Base-by-base conservation (phyloP, 805 yeast species). In the Kluyveromyces siamensis region DNA sequence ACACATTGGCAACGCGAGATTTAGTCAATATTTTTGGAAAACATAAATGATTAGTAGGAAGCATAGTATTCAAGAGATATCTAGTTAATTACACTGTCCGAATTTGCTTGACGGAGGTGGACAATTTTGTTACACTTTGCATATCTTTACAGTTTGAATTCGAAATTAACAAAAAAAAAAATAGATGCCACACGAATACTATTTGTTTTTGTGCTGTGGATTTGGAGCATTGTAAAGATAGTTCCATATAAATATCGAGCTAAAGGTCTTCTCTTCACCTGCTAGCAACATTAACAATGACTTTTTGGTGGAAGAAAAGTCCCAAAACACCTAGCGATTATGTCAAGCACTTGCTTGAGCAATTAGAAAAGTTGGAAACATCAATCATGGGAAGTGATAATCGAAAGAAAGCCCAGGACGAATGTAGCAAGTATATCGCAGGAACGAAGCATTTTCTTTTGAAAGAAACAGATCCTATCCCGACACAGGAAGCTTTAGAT, bases 321-420 rank as follows among this genome's bases (percentile, higher is more conserved):
- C 96, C 95, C 9, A 89, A 88, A 65, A 82, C 96, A 1, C 95
- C 96, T 2, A 77, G 78, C 17, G 99, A 91, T 60, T 76, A 89
- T 50, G 84, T 88, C 2, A 75, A 87, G 44, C 80, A 82, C 7
- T 73, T 89, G 52, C 78, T 79, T 53, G 98, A 91, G 44, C 86
- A 80, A 58, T 73, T 89, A 10, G 62, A 72, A 14, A 84, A 84
- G 61, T 71, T 84, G 18, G 86, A 81, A 52, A 53, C 63, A 27
- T 51, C 56, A 14, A 61, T 65, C 18, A 60, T 67, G 5, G 45
- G 38, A 11, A 53, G 62, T 8, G 62, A 61, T 50, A 67, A 63
- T 47, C 61, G 61, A 50, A 62, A 65, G 61, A 74, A 72, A 70
- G 72, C 72, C 1, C 86, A 84, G 59, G 96, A 88, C 50, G 96